Conservation (phyloP, 2,329 filamentous ascomycete genomes). For the Seiridium unicorne region DNA sequence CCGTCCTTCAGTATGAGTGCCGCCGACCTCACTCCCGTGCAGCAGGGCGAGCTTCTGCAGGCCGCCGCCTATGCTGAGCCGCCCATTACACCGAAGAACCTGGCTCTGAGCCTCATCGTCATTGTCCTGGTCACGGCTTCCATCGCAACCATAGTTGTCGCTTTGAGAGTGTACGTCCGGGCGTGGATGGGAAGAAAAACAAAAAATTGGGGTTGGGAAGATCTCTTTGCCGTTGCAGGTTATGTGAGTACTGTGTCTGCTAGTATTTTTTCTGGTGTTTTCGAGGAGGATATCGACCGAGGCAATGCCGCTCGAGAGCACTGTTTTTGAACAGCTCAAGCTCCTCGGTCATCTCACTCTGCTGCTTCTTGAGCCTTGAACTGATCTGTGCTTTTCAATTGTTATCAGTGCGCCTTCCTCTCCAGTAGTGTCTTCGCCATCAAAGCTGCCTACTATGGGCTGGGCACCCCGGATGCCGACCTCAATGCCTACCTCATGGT, state of each 20-base stretch:
- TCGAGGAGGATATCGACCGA: neutral
- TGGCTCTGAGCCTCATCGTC: conserved; percentile 1
- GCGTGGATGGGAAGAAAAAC: conserved; percentile 1
- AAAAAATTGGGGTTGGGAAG: neutral
- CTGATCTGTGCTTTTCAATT: neutral
- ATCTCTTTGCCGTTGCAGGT: neutral
- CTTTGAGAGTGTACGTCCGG: neutral
- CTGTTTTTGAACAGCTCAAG: neutral
- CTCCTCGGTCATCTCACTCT: neutral
- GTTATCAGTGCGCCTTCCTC: neutral
- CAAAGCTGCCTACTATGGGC: neutral
- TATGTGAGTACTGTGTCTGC: neutral
- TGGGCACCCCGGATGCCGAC: neutral
- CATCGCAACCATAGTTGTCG: conserved; percentile 1
- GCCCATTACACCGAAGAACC: conserved; percentile 7
- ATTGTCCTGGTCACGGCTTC: neutral
- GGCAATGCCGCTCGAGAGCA: neutral
- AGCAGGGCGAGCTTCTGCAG: conserved; percentile 5
- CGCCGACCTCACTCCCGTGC: neutral
- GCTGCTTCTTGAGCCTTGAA: neutral
- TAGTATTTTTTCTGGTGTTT: neutral
- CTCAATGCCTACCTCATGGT: conserved; percentile 2
- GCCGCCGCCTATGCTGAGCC: conserved; percentile 10
- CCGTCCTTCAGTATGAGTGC: neutral
- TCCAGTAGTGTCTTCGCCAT: conserved; percentile 2